Percentiles rank a stretch among this genome's conserved stretches.
These are phyloP conservation scores for Heterobasidion parviporum DNA, from an alignment of 1,284 basidiomycete species.

Conservation along the genomic window DNA sequence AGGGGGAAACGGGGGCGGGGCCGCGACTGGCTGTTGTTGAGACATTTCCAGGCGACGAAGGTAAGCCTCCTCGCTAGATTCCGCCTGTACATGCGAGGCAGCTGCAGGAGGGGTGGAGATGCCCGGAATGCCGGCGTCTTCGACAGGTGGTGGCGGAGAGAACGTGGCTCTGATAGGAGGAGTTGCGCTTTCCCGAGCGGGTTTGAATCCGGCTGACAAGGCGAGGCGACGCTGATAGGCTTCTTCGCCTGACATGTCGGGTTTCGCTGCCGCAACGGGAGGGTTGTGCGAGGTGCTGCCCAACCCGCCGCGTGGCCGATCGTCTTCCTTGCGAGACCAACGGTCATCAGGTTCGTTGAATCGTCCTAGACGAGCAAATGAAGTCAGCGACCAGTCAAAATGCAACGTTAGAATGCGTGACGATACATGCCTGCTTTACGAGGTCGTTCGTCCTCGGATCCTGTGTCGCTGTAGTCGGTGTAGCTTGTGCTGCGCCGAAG, in stretches of 20 bases:
- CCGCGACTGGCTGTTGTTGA: conserved; percentile 23
- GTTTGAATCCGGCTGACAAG: conserved; percentile 28
- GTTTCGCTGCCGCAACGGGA: conserved; percentile 17
- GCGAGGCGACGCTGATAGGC: conserved; percentile 50
- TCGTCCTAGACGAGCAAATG: conserved; percentile 32
- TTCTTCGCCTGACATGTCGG: conserved; percentile 45
- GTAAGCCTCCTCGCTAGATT: conserved; percentile 68
- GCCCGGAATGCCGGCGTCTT: too few species aligned
- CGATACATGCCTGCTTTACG: conserved; percentile 55
- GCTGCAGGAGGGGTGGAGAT: background rate
- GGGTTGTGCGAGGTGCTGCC: conserved; percentile 21
- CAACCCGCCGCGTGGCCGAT: conserved; percentile 24
- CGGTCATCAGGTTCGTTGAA: conserved; percentile 47
- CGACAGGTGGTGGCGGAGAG: background rate
- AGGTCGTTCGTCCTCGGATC: conserved; percentile 62
- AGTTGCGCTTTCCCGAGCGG: conserved; percentile 4
- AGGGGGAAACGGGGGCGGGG: conserved; percentile 24
- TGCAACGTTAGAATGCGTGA: too few species aligned
- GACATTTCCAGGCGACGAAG: conserved; percentile 54
- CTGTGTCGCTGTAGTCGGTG: conserved; percentile 56
- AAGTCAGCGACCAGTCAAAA: background rate
- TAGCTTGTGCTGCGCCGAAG: conserved; percentile 49
- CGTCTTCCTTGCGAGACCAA: conserved; percentile 45
- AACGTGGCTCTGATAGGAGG: background rate
- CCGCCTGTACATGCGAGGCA: conserved; percentile 4